phyloP scores from a whole-genome alignment of 2,329 filamentous ascomycete species.

The Plenodomus tracheiphilus region DNA sequence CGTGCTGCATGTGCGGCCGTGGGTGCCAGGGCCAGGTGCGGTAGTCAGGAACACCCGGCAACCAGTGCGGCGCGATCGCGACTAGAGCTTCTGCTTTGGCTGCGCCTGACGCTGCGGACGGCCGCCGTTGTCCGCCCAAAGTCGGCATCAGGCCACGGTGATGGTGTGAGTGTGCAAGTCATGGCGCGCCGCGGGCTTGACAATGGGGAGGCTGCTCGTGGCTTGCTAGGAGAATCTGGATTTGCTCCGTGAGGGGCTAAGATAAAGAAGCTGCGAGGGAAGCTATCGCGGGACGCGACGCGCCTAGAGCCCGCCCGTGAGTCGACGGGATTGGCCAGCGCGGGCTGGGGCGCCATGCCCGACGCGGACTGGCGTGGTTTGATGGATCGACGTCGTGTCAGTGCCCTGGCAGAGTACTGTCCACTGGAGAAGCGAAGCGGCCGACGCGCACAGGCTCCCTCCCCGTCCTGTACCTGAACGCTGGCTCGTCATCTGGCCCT shows the following conservation, averaged over 20 bases:
- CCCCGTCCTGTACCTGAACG: conserved; percentile 18
- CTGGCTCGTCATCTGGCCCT: conserved; percentile 25
- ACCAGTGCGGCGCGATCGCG: conserved; percentile 4
- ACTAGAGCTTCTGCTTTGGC: conserved; percentile 1
- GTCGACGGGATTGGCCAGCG: conserved; percentile 30
- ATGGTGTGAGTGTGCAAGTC: neutral
- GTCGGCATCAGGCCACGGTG: neutral
- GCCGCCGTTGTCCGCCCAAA: neutral
- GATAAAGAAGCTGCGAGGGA: conserved; percentile 18
- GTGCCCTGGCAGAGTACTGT: conserved; percentile 26
- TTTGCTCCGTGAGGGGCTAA: conserved; percentile 8
- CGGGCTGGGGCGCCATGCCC: conserved; percentile 19
- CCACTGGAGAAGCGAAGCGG: conserved; percentile 16
- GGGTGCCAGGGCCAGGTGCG: conserved; percentile 18
- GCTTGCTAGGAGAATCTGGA: conserved; percentile 3
- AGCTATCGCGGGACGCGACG: conserved; percentile 35
- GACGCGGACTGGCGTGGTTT: conserved; percentile 19
- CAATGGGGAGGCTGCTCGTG: neutral
- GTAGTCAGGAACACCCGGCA: conserved; percentile 18
- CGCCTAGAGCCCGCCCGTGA: conserved; percentile 29
- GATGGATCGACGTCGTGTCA: conserved; percentile 35
- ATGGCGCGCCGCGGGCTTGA: conserved; percentile 4
- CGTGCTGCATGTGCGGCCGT: conserved; percentile 22
- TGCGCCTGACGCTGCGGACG: neutral
- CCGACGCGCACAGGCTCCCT: conserved; percentile 22